These are phyloP conservation scores for Tetratostichococcus sp. DNA, from an alignment of 139 green algal species.

Conservation along the genomic window DNA sequence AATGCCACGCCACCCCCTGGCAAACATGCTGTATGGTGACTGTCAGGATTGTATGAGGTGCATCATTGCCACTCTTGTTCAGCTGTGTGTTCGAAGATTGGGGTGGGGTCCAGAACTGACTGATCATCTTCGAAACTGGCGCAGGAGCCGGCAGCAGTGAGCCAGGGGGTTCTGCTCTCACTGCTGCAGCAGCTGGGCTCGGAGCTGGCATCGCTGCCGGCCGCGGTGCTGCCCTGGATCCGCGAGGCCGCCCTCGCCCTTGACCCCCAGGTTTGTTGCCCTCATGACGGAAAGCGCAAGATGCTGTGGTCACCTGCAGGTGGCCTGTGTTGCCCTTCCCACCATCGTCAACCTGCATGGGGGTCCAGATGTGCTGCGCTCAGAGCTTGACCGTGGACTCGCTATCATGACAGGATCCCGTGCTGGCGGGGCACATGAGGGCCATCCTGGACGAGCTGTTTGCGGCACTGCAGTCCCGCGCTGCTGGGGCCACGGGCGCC, in stretches of 20 bases:
- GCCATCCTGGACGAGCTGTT: slow-evolving; percentile 40
- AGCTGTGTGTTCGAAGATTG: too few species aligned
- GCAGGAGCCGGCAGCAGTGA: slow-evolving; percentile 39
- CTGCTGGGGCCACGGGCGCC: background rate
- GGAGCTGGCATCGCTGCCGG: slow-evolving; percentile 41
- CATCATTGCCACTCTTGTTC: too few species aligned
- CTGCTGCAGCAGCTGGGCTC: slow-evolving; percentile 73
- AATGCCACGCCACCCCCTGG: too few species aligned
- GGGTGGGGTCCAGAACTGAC: too few species aligned
- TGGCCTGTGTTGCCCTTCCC: slow-evolving; percentile 41
- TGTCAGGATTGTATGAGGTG: too few species aligned
- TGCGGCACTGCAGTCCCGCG: slow-evolving; percentile 21
- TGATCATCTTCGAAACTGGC: too few species aligned
- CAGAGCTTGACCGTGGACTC: background rate
- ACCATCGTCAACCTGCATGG: too few species aligned
- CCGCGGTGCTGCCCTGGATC: slow-evolving; percentile 59
- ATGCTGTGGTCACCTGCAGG: too few species aligned
- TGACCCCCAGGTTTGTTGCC: slow-evolving; percentile 51
- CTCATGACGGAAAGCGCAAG: too few species aligned
- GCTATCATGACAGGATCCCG: background rate
- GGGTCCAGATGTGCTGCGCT: too few species aligned
- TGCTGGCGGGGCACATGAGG: slow-evolving; percentile 15
- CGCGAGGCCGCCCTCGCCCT: slow-evolving; percentile 49
- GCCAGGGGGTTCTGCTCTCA: slow-evolving; percentile 67
- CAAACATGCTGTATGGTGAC: too few species aligned